A percentile compares a stretch with the other conserved stretches of the same genome.
These are phyloP conservation scores for Alternaria ventricosa DNA, from an alignment of 2,329 filamentous ascomycete genomes.

Conservation along the genomic window DNA sequence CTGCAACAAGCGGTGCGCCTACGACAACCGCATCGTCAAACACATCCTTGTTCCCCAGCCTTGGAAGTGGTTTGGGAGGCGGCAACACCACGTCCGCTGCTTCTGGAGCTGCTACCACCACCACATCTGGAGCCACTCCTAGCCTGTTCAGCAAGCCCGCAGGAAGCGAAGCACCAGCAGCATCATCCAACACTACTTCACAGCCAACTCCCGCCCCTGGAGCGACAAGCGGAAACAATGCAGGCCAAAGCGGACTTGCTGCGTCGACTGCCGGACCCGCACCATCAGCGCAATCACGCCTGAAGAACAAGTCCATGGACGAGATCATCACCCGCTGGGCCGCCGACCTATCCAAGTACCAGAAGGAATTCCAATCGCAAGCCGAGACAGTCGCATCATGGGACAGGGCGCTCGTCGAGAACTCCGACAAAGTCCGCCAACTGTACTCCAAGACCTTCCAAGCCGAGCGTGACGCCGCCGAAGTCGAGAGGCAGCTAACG, in stretches of 20 bases:
- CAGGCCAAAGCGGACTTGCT: constrained; percentile 57
- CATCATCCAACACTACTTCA: constrained; percentile 35
- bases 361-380: constrained; percentile 93
- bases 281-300: constrained; percentile 79
- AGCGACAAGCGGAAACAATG: constrained; percentile 28
- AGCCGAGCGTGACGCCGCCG: constrained; percentile 88
- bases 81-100: constrained; percentile 28
- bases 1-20: constrained; percentile 21
- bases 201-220: constrained; percentile 23
- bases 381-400: constrained; percentile 85
- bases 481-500: constrained; percentile 90
- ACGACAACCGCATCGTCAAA: constrained; percentile 24
- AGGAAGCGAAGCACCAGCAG: constrained; percentile 23
- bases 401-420: constrained; percentile 92
- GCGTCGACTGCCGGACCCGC: constrained; percentile 81
- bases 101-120: constrained; percentile 18
- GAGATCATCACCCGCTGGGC: constrained; percentile 98
- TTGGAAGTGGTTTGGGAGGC: constrained; percentile 25
- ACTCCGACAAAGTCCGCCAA: constrained; percentile 93
- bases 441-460: constrained; percentile 92
- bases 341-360: constrained; percentile 91
- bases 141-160: constrained; percentile 33
- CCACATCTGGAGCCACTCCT: constrained; percentile 17
- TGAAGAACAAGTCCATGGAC: constrained; percentile 99
- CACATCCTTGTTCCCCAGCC: constrained; percentile 27